phyloP scores from a whole-genome alignment of 2,329 filamentous ascomycete genomes.

The Fusarium tricinctum region DNA sequence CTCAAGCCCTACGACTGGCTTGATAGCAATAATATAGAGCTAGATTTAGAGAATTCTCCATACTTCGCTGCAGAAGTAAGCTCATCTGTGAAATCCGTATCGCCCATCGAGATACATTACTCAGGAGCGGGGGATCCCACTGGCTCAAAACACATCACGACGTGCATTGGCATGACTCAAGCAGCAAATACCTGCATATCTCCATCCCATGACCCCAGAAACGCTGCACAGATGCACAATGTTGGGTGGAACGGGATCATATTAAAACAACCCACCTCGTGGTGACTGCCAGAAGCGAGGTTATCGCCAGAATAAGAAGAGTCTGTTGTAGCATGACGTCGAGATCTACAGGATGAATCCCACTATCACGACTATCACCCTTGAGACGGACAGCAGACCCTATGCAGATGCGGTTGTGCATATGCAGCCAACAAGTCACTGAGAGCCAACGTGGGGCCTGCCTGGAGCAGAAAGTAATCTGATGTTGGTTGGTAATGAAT shows the following conservation, averaged over 20 bases:
- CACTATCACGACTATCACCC: slow-evolving; percentile 3
- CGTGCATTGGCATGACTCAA: slow-evolving; percentile 32
- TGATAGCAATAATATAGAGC: not conserved
- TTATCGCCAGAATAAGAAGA: slow-evolving; percentile 1
- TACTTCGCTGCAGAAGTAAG: not conserved
- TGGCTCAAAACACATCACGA: slow-evolving; percentile 10
- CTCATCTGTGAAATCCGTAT: not conserved
- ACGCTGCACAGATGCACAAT: not conserved
- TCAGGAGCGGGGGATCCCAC: slow-evolving; percentile 4
- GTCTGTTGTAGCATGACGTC: slow-evolving; percentile 35
- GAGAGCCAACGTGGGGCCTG: slow-evolving; percentile 14
- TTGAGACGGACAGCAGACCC: slow-evolving; percentile 17
- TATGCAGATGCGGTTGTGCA: slow-evolving; percentile 26
- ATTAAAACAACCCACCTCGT: not conserved
- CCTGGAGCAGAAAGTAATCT: slow-evolving; percentile 8
- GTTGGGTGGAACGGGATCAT: not conserved
- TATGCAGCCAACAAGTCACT: slow-evolving; percentile 30
- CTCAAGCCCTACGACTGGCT: not conserved
- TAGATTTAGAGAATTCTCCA: not conserved
- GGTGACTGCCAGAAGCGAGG: slow-evolving; percentile 11
- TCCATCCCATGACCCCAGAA: not conserved
- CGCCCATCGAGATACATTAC: slow-evolving; percentile 1
- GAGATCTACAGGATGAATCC: slow-evolving; percentile 36
- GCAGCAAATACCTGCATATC: slow-evolving; percentile 4
- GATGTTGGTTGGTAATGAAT: slow-evolving; percentile 19